Evolutionary conservation across 1,284 basidiomycete species (phyloP).

Genomic region (Veloboletus limbatus): DNA sequence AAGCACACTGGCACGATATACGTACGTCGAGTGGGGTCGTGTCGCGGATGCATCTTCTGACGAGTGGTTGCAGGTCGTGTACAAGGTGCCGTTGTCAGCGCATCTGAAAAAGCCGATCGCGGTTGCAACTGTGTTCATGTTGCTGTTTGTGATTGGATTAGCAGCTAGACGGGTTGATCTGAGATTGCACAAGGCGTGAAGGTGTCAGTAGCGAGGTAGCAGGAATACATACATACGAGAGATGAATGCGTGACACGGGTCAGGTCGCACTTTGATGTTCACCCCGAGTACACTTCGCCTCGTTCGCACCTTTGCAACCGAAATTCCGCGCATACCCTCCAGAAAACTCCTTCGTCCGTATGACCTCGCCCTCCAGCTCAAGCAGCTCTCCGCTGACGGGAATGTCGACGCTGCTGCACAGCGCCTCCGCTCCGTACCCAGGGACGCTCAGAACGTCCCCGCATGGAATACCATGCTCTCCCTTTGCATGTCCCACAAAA

Average conservation of each 20-base stretch:
- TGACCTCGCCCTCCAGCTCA: slow-evolving; percentile 55
- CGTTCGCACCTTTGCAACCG: slow-evolving; percentile 13
- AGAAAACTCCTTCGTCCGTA: slow-evolving; percentile 51
- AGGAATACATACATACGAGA: too few species aligned
- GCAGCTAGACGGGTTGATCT: slow-evolving; percentile 64
- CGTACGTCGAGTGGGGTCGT: slow-evolving; percentile 43
- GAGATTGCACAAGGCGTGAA: slow-evolving; percentile 56
- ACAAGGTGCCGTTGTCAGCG: slow-evolving; percentile 73
- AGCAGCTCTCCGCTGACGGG: slow-evolving; percentile 49
- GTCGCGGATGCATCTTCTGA: slow-evolving; percentile 15
- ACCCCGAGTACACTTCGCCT: slow-evolving; percentile 11
- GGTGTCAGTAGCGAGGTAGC: slow-evolving; percentile 16
- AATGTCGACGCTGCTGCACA: slow-evolving; percentile 57
- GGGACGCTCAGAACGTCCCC: slow-evolving; percentile 64
- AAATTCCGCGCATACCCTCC: slow-evolving; percentile 1
- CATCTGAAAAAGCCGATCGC: slow-evolving; percentile 83
- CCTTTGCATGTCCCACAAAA: slow-evolving; percentile 52
- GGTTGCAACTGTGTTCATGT: slow-evolving; percentile 66
- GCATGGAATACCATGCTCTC: slow-evolving; percentile 76
- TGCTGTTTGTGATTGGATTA: slow-evolving; percentile 61
- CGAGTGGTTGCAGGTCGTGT: slow-evolving; percentile 65
- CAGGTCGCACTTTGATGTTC: slow-evolving; percentile 23
- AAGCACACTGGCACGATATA: slow-evolving; percentile 75
- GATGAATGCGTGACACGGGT: too few species aligned
- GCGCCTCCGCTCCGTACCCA: slow-evolving; percentile 60